Evolutionary conservation across 352 stramenopile genomes (phyloP).

Genomic region (Phytopythium kandeliae): DNA sequence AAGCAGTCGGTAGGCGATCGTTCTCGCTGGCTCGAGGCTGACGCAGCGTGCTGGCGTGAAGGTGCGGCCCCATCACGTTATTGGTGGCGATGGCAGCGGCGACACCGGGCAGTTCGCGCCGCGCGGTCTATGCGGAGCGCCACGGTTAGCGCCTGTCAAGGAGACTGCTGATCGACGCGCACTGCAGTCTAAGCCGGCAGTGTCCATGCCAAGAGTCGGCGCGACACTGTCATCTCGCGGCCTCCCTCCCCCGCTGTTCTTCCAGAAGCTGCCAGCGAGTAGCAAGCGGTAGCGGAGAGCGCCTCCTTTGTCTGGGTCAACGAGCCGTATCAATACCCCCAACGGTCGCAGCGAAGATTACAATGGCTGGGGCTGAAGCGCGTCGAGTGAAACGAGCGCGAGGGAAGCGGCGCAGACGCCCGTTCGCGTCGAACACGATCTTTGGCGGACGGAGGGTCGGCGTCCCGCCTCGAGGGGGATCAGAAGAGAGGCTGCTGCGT

Average conservation of each 20-base stretch:
- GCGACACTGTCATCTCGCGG: constrained; percentile 1
- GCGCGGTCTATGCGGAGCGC: not conserved
- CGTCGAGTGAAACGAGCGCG: not conserved
- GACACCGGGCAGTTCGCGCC: not conserved
- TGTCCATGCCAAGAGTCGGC: not conserved
- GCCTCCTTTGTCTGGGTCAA: no score
- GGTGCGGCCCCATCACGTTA: not conserved
- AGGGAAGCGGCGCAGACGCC: not conserved
- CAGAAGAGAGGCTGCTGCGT: no score
- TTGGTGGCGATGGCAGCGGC: not conserved
- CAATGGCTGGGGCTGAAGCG: not conserved
- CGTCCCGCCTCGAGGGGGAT: no score
- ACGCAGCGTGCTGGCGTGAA: not conserved
- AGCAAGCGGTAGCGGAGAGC: constrained; percentile 8
- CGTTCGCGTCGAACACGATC: not conserved
- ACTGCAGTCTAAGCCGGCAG: not conserved
- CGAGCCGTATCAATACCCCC: not conserved
- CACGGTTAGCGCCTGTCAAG: not conserved
- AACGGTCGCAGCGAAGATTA: not conserved
- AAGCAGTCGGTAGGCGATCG: not conserved
- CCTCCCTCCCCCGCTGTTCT: constrained; percentile 40
- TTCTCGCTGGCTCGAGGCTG: no score
- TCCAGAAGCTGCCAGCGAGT: constrained; percentile 21
- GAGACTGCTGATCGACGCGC: not conserved
- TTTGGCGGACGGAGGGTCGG: not conserved